Evolutionary conservation across 2,329 filamentous ascomycete species (phyloP).

Genomic region (Curvularia eragrostidis): DNA sequence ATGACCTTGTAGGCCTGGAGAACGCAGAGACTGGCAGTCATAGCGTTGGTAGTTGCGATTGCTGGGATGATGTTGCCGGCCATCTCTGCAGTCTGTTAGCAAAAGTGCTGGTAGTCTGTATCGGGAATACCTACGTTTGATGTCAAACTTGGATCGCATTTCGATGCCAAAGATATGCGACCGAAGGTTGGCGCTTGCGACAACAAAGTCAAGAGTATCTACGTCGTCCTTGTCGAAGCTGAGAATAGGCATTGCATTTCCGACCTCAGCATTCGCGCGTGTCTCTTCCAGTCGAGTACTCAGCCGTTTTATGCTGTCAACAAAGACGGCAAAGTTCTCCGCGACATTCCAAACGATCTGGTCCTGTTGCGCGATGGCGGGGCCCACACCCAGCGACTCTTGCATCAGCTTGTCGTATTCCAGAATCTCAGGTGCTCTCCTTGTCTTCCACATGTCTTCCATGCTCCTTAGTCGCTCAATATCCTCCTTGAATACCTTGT

Average conservation of each 20-base stretch:
- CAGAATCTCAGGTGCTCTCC: slow-evolving; percentile 75
- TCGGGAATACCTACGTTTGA: slow-evolving; percentile 68
- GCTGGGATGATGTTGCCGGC: slow-evolving; percentile 98
- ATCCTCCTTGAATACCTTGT: slow-evolving; percentile 90
- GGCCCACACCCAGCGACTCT: slow-evolving; percentile 59
- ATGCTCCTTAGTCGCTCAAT: slow-evolving; percentile 82
- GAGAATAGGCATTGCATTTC: slow-evolving; percentile 65
- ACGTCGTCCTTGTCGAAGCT: slow-evolving; percentile 96
- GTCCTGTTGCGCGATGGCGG: slow-evolving; percentile 66
- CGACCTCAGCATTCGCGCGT: slow-evolving; percentile 61
- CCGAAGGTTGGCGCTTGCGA: slow-evolving; percentile 86
- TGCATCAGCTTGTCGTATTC: slow-evolving; percentile 68
- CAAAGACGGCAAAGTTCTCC: slow-evolving; percentile 87
- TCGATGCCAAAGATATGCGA: slow-evolving; percentile 91
- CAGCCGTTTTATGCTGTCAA: slow-evolving; percentile 79
- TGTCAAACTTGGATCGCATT: slow-evolving; percentile 88
- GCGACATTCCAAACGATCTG: slow-evolving; percentile 81
- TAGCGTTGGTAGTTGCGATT: slow-evolving; percentile 97
- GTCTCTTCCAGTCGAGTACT: slow-evolving; percentile 74
- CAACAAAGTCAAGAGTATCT: slow-evolving; percentile 93
- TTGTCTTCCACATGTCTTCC: slow-evolving; percentile 95
- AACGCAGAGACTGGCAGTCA: slow-evolving; percentile 91
- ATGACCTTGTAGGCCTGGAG: slow-evolving; percentile 92
- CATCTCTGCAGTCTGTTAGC: slow-evolving; percentile 69
- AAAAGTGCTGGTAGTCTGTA: not conserved